These are phyloP conservation scores for Calonectria hawksworthii DNA, from an alignment of 2,329 filamentous ascomycete genomes.

Conservation along the genomic window DNA sequence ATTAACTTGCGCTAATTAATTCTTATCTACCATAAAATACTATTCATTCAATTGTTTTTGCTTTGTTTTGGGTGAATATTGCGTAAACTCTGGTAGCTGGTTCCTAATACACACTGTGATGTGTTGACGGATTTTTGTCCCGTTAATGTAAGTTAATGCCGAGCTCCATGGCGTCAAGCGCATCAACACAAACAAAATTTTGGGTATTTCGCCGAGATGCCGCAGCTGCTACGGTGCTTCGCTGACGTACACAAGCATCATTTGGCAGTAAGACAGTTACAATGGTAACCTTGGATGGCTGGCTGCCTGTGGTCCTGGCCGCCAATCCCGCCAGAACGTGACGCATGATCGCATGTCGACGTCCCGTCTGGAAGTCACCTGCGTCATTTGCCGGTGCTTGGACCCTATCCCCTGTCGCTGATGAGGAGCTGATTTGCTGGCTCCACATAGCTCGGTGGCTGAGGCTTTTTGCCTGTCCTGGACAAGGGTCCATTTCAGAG, in stretches of 20 bases:
- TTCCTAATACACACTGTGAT: background rate
- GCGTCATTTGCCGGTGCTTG: conserved; percentile 16
- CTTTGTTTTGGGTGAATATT: background rate
- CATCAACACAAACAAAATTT: background rate
- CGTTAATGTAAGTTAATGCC: background rate
- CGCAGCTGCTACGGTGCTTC: background rate
- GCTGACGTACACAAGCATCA: background rate
- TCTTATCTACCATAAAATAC: background rate
- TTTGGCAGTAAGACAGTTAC: background rate
- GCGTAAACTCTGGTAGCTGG: background rate
- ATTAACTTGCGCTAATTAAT: background rate
- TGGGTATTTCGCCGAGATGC: background rate
- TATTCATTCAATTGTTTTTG: background rate
- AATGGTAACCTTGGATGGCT: background rate
- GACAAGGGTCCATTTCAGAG: background rate
- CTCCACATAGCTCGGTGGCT: conserved; percentile 22
- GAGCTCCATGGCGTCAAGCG: background rate
- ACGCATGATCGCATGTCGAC: conserved; percentile 10
- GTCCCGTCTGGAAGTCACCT: conserved; percentile 4
- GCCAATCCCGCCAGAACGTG: background rate
- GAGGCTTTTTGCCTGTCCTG: conserved; percentile 17
- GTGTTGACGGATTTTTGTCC: background rate
- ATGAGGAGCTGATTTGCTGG: conserved; percentile 32
- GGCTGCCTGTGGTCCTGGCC: background rate
- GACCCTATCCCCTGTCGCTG: conserved; percentile 8